Base-by-base conservation (phyloP, 495 filamentous ascomycete genomes). In the Penicillium daleae region DNA sequence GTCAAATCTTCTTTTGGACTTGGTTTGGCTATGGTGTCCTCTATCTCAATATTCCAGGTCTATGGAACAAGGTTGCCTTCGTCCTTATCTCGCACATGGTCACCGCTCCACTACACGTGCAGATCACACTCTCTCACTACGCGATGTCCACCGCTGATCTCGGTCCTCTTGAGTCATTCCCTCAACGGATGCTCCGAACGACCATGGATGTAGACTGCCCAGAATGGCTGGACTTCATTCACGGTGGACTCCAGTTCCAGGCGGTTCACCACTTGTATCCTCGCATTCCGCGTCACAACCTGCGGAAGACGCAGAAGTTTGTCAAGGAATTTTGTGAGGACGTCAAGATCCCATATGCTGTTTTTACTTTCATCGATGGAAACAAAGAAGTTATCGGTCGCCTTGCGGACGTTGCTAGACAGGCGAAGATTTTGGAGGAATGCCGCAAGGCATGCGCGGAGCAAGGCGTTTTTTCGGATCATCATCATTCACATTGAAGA, bases 141-240 rank as follows among this genome's bases (percentile, higher is more conserved):
- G 92, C 93, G 60, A 99, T 98, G 95, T 92, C 89, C 65, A 98
- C 94, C 1, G 86, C 92, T 6, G 94, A 98, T 67, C 80, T 97
- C 27, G 94, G 94, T 0, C 82, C 88, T 3, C 80, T 87, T 56
- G 95, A 99, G 76, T 94, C 90, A 13, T 99, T 98, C 74, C 89
- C 95, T 4, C 95, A 99, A 78, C 91, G 89, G 73, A 97, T 97
- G 95, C 84, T 99, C 49, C 85, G 94, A 59, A 99, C 95, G 9
- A 97, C 95, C 5, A 97, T 97, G 94, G 94, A 99, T 62, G 90
- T 99, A 19, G 94, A 97, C 72, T 99, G 94, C 72, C 92, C 94
- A 0, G 79, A 86, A 37, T 99, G 94, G 94, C 81, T 99, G 24
- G 94, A 99, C 70, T 99, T 95, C 72, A 85, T 99, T 74, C 94